These are phyloP conservation scores for Trypanosoma conorhini DNA, from an alignment of 208 protist species.

Conservation along the genomic window DNA sequence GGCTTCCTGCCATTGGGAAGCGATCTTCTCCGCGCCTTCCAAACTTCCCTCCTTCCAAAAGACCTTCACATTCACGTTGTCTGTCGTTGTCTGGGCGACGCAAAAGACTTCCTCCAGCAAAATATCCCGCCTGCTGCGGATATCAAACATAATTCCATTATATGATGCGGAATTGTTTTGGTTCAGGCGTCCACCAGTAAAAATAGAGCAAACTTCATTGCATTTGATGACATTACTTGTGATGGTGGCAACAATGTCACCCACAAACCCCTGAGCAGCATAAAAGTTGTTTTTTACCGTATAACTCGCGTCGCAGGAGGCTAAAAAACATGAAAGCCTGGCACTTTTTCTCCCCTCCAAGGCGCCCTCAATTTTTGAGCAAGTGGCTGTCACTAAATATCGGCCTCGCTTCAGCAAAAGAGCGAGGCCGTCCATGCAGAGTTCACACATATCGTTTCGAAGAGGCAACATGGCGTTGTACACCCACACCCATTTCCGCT, in stretches of 20 bases:
- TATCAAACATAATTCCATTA: conserved; percentile 93
- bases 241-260: conserved; percentile 14
- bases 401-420: conserved; percentile 17
- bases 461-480: conserved; percentile 14
- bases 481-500: conserved; percentile 26
- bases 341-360: not conserved
- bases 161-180: conserved; percentile 84
- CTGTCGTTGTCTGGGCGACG: conserved; percentile 76
- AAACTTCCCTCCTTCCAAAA: conserved; percentile 92
- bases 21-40: conserved; percentile 63
- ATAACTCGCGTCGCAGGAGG: not conserved
- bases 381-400: conserved; percentile 28
- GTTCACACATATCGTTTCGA: not conserved
- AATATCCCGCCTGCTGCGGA: conserved; percentile 78
- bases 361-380: not conserved
- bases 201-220: conserved; percentile 59
- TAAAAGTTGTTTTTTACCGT: conserved; percentile 20
- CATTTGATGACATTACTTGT: conserved; percentile 17
- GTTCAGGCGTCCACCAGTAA: conserved; percentile 67
- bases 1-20: conserved; percentile 75
- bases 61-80: conserved; percentile 74
- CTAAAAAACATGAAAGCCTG: conserved; percentile 21
- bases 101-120: conserved; percentile 89
- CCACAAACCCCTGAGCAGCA: conserved; percentile 17
- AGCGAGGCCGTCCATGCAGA: conserved; percentile 13